Evolutionary conservation across 2,329 filamentous ascomycete genomes (phyloP).

Genomic region (Didymella exigua): DNA sequence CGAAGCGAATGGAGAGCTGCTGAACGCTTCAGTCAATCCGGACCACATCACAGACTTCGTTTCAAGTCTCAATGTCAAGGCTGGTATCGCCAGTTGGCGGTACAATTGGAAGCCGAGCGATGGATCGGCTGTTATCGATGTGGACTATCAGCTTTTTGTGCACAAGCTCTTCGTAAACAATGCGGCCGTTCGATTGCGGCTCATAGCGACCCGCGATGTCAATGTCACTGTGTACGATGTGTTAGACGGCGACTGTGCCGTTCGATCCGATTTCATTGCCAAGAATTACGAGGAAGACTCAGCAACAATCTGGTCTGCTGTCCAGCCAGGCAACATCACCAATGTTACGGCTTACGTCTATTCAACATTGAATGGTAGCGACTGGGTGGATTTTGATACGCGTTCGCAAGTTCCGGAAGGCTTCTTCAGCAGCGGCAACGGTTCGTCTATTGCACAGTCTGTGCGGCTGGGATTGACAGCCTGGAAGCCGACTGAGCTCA

Average conservation of each 20-base stretch:
- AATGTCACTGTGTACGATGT: constrained; percentile 69
- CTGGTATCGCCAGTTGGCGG: constrained; percentile 67
- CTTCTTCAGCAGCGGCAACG: constrained; percentile 59
- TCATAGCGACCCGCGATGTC: constrained; percentile 60
- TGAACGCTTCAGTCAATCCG: constrained; percentile 66
- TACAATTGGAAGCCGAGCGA: constrained; percentile 68
- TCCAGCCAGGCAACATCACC: constrained; percentile 65
- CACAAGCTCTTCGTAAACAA: constrained; percentile 68
- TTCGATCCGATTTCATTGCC: constrained; percentile 64
- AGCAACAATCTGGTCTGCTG: constrained; percentile 66
- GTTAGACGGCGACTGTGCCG: constrained; percentile 70
- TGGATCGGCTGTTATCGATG: constrained; percentile 59
- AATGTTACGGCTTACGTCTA: constrained; percentile 68
- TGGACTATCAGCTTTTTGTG: constrained; percentile 70
- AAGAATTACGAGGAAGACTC: constrained; percentile 61
- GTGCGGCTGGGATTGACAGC: constrained; percentile 60
- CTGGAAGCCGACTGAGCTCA: constrained; percentile 61
- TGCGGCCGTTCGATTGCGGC: constrained; percentile 64
- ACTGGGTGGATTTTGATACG: constrained; percentile 51
- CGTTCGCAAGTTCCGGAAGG: constrained; percentile 53
- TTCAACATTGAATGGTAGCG: constrained; percentile 58
- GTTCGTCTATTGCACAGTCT: constrained; percentile 69
- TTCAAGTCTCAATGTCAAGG: constrained; percentile 66
- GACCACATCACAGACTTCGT: constrained; percentile 65
- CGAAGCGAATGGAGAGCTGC: constrained; percentile 58